phyloP scores from a whole-genome alignment of 1,284 basidiomycete species.

The Cyathus olla region DNA sequence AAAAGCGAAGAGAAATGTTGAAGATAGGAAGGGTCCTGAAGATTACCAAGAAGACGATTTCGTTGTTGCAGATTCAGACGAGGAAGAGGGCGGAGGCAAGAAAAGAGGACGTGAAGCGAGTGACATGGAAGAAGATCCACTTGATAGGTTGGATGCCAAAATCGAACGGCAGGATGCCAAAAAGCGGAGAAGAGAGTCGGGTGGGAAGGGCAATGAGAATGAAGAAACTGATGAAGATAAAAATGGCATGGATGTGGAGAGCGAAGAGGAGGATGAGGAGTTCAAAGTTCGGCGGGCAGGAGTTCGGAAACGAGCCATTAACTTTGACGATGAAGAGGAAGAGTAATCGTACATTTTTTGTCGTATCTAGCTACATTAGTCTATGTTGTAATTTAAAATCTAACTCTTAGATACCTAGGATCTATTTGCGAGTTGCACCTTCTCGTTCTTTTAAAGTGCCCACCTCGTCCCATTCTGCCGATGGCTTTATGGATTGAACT shows the following conservation, averaged over 20 bases:
- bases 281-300: slow-evolving; percentile 66
- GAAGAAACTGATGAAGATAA: slow-evolving; percentile 51
- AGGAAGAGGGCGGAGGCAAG: slow-evolving; percentile 61
- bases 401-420: slow-evolving; percentile 9
- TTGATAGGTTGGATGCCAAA: slow-evolving; percentile 78
- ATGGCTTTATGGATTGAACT: slow-evolving; percentile 79
- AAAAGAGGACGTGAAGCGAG: slow-evolving; percentile 54
- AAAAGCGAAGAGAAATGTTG: slow-evolving; percentile 56
- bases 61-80: slow-evolving; percentile 80
- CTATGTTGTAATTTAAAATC: slow-evolving; percentile 2
- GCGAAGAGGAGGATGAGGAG: slow-evolving; percentile 79
- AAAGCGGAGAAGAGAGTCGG: slow-evolving; percentile 48
- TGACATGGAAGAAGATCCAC: slow-evolving; percentile 65
- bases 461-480: slow-evolving; percentile 66
- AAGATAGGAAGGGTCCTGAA: slow-evolving; percentile 48
- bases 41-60: slow-evolving; percentile 89
- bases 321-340: slow-evolving; percentile 70
- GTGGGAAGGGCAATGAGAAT: slow-evolving; percentile 32
- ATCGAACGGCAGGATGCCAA: slow-evolving; percentile 59
- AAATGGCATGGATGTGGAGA: slow-evolving; percentile 80
- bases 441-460: slow-evolving; percentile 58
- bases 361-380: slow-evolving; percentile 1
- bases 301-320: slow-evolving; percentile 66
- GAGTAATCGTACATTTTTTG: slow-evolving; percentile 43
- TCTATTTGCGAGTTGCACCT: slow-evolving; percentile 9